Base-by-base conservation (phyloP, 306 rosid genomes). In the Lathyrus oleraceus region DNA sequence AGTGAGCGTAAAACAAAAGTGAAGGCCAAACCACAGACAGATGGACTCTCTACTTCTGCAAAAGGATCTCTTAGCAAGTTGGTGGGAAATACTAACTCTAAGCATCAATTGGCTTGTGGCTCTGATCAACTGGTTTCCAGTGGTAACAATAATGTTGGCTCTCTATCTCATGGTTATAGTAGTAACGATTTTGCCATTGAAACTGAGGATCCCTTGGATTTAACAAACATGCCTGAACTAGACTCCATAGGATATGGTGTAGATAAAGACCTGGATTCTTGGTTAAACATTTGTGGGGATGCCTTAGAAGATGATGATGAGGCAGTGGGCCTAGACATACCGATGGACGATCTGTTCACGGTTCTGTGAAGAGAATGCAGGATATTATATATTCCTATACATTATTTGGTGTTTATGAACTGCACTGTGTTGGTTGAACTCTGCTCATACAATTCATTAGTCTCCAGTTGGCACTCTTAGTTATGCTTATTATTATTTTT, bases 301-400 rank as follows among this genome's bases (percentile, higher is more conserved):
- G 85, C 78, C 44, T 76, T 86, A 63, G 88, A 85, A 77, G 98
- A 51, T 19, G 30, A 85, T 25, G 71, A 78, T 65, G 90, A 83
- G 72, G 59, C 74, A 0, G 62, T 74, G 52, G 96, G 96, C 81
- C 85, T 86, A 19, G 93, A 82, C 60, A 88, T 90, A 79, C 98
- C 96, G 43, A 86, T 90, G 98, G 98, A 90, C 63, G 98, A 93
- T 74, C 87, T 93, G 69, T 83, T 91, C 71, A 78, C 89, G 88
- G 15, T 80, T 72, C 59, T 75, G 23, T 92, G 94, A 85, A 76
- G 81, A 62, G 70, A 85, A 66, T 75, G 39, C 83, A 20, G 75
- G 67, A 74, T 30, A 76, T 76, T 56, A 84, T 70, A 73, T 47
- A 88, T 79, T 76, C 71, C 54, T 76, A 65, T 76, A 77, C 77